Evolutionary conservation across 257 asterid genomes (phyloP).

Genomic region (Orobanche coerulescens): DNA sequence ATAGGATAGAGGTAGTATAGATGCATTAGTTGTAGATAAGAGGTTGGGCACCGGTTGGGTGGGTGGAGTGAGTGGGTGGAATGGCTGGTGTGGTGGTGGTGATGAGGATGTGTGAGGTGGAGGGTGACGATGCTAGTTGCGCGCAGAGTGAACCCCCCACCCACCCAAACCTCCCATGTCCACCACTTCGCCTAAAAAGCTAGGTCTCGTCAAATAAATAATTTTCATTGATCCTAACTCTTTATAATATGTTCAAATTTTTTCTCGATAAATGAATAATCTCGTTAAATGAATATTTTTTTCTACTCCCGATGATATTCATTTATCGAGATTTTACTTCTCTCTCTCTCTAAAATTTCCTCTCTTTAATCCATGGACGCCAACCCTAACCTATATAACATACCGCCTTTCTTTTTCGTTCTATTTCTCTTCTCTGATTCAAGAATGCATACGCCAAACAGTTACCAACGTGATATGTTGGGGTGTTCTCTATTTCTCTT

Average conservation of each 20-base stretch:
- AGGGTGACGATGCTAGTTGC: slow-evolving; percentile 29
- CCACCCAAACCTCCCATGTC: slow-evolving; percentile 19
- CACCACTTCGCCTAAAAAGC: slow-evolving; percentile 27
- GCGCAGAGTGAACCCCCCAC: slow-evolving; percentile 32
- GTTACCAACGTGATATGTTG: no score
- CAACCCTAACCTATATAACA: neutral
- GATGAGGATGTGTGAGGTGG: slow-evolving; percentile 7
- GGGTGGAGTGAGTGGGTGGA: slow-evolving; percentile 21
- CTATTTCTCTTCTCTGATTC: neutral
- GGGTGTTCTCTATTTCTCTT: no score
- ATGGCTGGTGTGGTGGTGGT: slow-evolving; percentile 26
- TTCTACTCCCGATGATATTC: no score
- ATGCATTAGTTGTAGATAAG: slow-evolving; percentile 1
- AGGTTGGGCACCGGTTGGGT: slow-evolving; percentile 24
- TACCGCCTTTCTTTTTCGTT: neutral
- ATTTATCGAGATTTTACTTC: no score
- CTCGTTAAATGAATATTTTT: no score
- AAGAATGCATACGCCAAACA: no score
- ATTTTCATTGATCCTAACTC: no score
- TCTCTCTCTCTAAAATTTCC: no score
- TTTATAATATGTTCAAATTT: no score
- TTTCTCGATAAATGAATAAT: no score
- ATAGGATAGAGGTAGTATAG: neutral
- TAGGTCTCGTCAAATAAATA: no score
- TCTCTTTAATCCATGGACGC: neutral